Percentiles rank a stretch among this genome's conserved stretches.
These are phyloP conservation scores for Tetratostichococcus sp. DNA, from an alignment of 139 green algal species.

Conservation along the genomic window DNA sequence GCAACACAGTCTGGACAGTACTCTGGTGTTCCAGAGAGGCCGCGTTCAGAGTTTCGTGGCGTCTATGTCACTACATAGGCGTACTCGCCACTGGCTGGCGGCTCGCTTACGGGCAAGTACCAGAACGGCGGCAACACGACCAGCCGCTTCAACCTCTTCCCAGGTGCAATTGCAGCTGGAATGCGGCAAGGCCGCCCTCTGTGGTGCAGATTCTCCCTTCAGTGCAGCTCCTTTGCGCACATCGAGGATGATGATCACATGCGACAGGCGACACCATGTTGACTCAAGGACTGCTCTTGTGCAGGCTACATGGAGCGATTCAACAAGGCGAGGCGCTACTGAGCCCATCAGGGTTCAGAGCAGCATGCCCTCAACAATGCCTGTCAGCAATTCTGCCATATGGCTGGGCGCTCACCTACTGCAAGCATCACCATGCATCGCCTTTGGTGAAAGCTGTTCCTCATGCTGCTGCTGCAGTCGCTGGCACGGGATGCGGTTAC, in stretches of 20 bases:
- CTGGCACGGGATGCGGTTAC: conserved; percentile 52
- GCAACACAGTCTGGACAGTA: too few species aligned
- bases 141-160: conserved; percentile 72
- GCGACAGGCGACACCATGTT: too few species aligned
- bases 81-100: conserved; percentile 71
- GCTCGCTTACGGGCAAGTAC: conserved; percentile 69
- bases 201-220: too few species aligned
- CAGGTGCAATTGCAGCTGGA: conserved; percentile 18
- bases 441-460: too few species aligned
- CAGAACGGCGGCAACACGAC: conserved; percentile 17
- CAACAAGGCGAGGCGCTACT: conserved; percentile 13
- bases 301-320: conserved; percentile 60
- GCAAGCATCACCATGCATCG: background rate
- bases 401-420: background rate
- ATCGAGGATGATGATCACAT: too few species aligned
- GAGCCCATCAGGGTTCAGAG: too few species aligned
- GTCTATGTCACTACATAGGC: too few species aligned
- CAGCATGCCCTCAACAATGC: too few species aligned
- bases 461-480: conserved; percentile 38
- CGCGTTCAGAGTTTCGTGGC: too few species aligned
- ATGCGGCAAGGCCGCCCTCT: too few species aligned
- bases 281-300: background rate
- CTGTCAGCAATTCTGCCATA: background rate
- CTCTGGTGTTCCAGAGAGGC: too few species aligned
- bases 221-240: too few species aligned